phyloP scores from a whole-genome alignment of 2,329 filamentous ascomycete genomes.

The Helotiales sp. region DNA sequence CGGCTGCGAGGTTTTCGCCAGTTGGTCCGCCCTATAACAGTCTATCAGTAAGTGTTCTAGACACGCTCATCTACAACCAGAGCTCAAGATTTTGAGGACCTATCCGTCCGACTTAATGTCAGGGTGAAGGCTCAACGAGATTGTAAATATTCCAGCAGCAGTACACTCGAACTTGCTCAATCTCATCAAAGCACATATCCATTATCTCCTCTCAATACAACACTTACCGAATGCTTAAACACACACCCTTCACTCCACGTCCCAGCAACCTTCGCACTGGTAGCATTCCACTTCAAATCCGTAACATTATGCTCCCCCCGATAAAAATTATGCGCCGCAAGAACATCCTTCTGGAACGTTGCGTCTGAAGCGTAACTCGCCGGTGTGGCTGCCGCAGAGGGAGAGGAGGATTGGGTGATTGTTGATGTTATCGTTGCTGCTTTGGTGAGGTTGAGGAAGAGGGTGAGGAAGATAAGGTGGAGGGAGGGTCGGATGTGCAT shows the following conservation, averaged over 20 bases:
- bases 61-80: not conserved
- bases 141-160: too few species aligned
- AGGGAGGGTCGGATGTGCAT: not conserved
- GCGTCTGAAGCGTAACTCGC: slow-evolving; percentile 43
- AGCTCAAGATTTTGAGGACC: too few species aligned
- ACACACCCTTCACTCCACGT: slow-evolving; percentile 48
- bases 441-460: not conserved
- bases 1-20: slow-evolving; percentile 74
- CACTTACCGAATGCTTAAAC: slow-evolving; percentile 52
- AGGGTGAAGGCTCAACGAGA: too few species aligned
- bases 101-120: too few species aligned
- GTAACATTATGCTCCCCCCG: slow-evolving; percentile 61
- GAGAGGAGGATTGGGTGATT: slow-evolving; percentile 37
- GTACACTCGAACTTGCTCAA: too few species aligned
- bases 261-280: slow-evolving; percentile 55
- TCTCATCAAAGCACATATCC: not conserved
- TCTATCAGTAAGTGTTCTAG: too few species aligned
- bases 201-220: not conserved
- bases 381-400: slow-evolving; percentile 13
- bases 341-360: slow-evolving; percentile 50
- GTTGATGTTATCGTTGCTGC: slow-evolving; percentile 37
- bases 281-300: slow-evolving; percentile 63
- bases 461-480: slow-evolving; percentile 1
- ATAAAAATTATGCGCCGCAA: slow-evolving; percentile 68
- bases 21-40: slow-evolving; percentile 55